A percentile compares a stretch with the other conserved stretches of the same genome.
These are phyloP conservation scores for Microbotryomycetes sp. DNA, from an alignment of 1,284 basidiomycete species.

Conservation along the genomic window DNA sequence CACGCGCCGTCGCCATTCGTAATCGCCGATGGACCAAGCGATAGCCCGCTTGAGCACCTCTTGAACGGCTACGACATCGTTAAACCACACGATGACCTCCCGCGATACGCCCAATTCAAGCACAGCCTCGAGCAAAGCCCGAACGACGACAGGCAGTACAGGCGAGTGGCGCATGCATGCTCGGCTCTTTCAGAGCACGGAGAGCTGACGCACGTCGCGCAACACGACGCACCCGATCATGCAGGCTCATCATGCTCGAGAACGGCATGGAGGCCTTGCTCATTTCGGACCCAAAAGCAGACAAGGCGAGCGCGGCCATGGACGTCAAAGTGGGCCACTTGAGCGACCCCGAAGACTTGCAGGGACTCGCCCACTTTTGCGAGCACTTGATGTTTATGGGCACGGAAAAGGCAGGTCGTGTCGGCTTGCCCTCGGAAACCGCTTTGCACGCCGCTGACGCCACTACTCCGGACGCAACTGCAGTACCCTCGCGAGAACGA, in stretches of 20 bases:
- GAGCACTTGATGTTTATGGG: conserved; percentile 93
- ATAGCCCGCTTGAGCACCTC: conserved; percentile 17
- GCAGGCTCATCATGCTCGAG: conserved; percentile 64
- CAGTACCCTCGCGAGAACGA: conserved; percentile 87
- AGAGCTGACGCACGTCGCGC: too few species aligned
- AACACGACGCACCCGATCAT: background rate
- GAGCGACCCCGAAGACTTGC: conserved; percentile 60
- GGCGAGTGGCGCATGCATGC: conserved; percentile 5
- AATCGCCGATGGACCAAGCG: conserved; percentile 2
- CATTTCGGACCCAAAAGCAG: conserved; percentile 76
- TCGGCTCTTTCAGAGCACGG: too few species aligned
- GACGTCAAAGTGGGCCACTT: conserved; percentile 94
- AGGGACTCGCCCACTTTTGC: conserved; percentile 56
- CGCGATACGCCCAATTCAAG: conserved; percentile 49
- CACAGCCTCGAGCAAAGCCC: conserved; percentile 65
- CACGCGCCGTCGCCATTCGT: conserved; percentile 24
- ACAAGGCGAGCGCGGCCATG: conserved; percentile 91
- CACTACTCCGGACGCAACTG: background rate
- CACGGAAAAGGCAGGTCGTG: conserved; percentile 43
- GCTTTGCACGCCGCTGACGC: background rate
- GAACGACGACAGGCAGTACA: conserved; percentile 69
- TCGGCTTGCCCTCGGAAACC: background rate
- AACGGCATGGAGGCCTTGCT: conserved; percentile 84
- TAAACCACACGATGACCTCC: background rate
- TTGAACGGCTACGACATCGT: conserved; percentile 11